phyloP scores from a whole-genome alignment of 2,329 filamentous ascomycete species.

The Coleophoma crateriformis region DNA sequence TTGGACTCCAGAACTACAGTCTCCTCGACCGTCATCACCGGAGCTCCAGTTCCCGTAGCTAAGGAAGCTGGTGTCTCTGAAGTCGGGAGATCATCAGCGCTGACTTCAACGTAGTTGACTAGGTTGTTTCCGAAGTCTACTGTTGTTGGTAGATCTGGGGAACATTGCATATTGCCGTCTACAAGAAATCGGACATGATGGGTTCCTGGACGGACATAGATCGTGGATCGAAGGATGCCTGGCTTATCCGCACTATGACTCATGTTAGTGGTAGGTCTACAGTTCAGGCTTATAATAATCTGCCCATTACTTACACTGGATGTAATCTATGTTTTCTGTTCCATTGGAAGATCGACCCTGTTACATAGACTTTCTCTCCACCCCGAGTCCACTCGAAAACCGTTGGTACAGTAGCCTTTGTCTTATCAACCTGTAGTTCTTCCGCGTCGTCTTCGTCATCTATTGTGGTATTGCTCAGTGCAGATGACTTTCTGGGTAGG shows the following conservation, averaged over 20 bases:
- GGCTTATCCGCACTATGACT: conserved; percentile 34
- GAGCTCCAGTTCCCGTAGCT: conserved; percentile 18
- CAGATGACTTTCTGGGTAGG: conserved; percentile 47
- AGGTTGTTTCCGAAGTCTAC: conserved; percentile 98
- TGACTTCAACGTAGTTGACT: conserved; percentile 97
- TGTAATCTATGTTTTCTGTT: conserved; percentile 87
- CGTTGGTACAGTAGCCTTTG: conserved; percentile 75
- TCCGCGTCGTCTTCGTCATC: conserved; percentile 76
- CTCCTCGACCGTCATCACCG: conserved; percentile 9
- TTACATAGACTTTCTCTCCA: conserved; percentile 91
- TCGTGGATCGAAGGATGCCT: conserved; percentile 66
- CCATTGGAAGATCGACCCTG: conserved; percentile 96
- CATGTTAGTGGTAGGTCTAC: conserved; percentile 3
- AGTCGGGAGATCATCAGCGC: conserved; percentile 60
- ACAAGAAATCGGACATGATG: conserved; percentile 97
- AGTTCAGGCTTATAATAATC: background rate
- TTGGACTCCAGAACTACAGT: conserved; percentile 19
- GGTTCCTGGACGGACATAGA: conserved; percentile 85
- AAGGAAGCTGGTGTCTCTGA: conserved; percentile 21
- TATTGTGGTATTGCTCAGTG: conserved; percentile 54
- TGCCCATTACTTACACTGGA: conserved; percentile 57
- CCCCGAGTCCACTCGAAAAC: conserved; percentile 78
- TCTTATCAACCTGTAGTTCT: conserved; percentile 70
- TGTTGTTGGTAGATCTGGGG: conserved; percentile 81
- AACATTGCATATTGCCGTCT: conserved; percentile 88